These are phyloP conservation scores for Radiomyces spectabilis DNA, from an alignment of 192 early-diverging fungal species.

Conservation along the genomic window DNA sequence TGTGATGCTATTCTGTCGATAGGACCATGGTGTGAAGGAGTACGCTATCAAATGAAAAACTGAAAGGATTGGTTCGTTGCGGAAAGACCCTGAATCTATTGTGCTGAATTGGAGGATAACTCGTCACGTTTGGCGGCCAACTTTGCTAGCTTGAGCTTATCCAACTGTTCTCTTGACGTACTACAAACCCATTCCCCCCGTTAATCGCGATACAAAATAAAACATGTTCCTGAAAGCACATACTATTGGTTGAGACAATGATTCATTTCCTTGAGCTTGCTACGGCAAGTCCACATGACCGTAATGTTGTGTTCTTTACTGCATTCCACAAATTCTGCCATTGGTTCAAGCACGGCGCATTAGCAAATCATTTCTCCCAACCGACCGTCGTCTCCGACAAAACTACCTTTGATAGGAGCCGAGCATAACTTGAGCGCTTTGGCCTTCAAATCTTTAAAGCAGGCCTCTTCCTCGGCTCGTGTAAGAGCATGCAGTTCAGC, in stretches of 20 bases:
- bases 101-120: no score
- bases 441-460: conserved; percentile 42
- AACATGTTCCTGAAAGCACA: background rate
- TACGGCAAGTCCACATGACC: conserved; percentile 41
- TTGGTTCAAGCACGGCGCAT: background rate
- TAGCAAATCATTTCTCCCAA: background rate
- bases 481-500: conserved; percentile 40
- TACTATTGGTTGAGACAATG: conserved; percentile 41
- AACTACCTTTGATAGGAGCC: conserved; percentile 36
- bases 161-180: conserved; percentile 41
- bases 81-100: no score
- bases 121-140: conserved; percentile 11
- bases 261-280: conserved; percentile 42
- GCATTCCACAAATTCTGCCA: conserved; percentile 44
- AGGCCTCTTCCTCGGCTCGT: conserved; percentile 42
- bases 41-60: no score
- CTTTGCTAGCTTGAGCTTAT: conserved; percentile 40
- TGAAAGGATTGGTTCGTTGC: no score
- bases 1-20: no score
- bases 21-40: no score
- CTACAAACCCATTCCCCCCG: conserved; percentile 22
- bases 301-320: conserved; percentile 44
- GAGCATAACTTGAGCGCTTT: conserved; percentile 44
- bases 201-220: background rate
- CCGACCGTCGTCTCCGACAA: no score